Base-by-base conservation (phyloP, 2,329 filamentous ascomycete species). In the Cercospora sojina region DNA sequence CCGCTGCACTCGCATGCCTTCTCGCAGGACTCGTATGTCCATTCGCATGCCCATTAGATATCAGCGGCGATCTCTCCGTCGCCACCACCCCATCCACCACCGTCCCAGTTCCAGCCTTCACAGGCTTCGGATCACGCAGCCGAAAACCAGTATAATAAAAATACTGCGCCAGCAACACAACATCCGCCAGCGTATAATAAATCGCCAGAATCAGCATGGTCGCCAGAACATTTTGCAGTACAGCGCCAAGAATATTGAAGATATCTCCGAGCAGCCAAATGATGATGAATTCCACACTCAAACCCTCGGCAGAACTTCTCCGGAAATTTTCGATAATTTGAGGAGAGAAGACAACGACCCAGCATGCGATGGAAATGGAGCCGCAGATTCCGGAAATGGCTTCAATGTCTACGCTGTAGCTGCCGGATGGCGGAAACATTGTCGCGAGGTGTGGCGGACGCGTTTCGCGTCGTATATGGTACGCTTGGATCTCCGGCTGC, bases 321-420 rank as follows among this genome's bases (percentile, higher is more conserved):
- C 89, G 89, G 81, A 97, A 97, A 77, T 97, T 97, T 76, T 97
- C 92, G 73, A 97, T 90, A 73, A 99, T 97, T 74, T 99, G 95
- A 2, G 95, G 95, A 0, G 92, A 95, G 82, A 97, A 99, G 65
- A 99, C 95, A 38, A 98, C 92, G 65, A 98, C 91, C 95, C 95
- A 97, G 78, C 93, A 97, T 59, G 93, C 93, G 77, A 99, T 97
- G 55, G 92, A 97, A 72, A 99, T 93, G 8, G 93, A 97, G 38
- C 93, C 94, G 80, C 90, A 93, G 74, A 97, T 97, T 63, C 94
- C 94, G 73, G 92, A 96, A 74, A 97, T 88, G 67, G 93, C 93
- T 77, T 95, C 91, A 67, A 97, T 89, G 78, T 97, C 91, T 72
- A 97, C 84, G 79, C 66, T 90, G 69, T 86, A 77, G 68, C 81